These are phyloP conservation scores for Acaromyces ingoldii DNA, from an alignment of 1,284 basidiomycete species.

Conservation along the genomic window DNA sequence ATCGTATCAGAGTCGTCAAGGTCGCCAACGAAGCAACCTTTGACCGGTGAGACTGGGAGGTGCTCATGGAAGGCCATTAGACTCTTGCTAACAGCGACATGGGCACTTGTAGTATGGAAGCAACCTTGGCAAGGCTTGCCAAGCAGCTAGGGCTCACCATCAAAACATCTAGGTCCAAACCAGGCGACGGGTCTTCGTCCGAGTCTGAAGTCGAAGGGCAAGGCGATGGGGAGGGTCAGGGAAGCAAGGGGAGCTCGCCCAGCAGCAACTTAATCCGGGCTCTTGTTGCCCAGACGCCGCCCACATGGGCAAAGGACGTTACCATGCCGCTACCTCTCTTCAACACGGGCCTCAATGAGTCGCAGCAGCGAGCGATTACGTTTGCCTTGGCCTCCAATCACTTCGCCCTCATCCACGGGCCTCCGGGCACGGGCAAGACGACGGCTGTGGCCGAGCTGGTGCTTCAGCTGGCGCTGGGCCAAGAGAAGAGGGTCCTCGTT, in stretches of 20 bases:
- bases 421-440: constrained; percentile 62
- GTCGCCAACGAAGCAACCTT: constrained; percentile 86
- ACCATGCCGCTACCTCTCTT: constrained; percentile 58
- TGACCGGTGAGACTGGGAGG: constrained; percentile 63
- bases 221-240: too few relatives aligned
- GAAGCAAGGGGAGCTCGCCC: neutral
- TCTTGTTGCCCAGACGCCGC: neutral
- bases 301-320: neutral
- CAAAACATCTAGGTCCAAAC: neutral
- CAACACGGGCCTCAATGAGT: constrained; percentile 70
- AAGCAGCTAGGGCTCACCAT: constrained; percentile 15
- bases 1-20: constrained; percentile 77
- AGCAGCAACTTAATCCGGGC: neutral
- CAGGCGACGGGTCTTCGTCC: constrained; percentile 12
- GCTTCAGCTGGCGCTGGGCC: constrained; percentile 46
- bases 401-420: constrained; percentile 90
- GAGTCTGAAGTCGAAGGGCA: constrained; percentile 15
- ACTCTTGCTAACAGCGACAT: neutral
- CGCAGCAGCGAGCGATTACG: constrained; percentile 73
- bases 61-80: neutral
- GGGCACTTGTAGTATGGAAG: constrained; percentile 23
- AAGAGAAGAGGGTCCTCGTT: constrained; percentile 62
- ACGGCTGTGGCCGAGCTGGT: constrained; percentile 55
- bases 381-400: constrained; percentile 68
- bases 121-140: constrained; percentile 25